These are phyloP conservation scores for Sugiyamaella xylanicola DNA, from an alignment of 1,139 yeast genomes.

Conservation along the genomic window DNA sequence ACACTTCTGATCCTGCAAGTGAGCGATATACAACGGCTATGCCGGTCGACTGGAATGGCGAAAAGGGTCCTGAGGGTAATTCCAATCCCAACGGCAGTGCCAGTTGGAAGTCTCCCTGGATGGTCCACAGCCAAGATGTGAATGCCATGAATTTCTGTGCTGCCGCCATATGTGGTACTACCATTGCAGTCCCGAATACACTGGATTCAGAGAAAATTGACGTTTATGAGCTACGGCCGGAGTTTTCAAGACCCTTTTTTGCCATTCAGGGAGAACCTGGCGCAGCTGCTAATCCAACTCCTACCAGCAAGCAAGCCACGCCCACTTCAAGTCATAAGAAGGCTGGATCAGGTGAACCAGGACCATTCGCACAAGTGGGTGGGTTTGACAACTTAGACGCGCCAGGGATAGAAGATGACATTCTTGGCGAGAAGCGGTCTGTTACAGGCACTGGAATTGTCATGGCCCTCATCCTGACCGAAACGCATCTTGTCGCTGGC, in stretches of 20 bases:
- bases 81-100: conserved; percentile 22
- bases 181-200: conserved; percentile 45
- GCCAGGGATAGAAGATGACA: conserved; percentile 3
- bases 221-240: conserved; percentile 35
- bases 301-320: too few relatives aligned
- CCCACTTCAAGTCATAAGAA: too few relatives aligned
- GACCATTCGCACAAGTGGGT: conserved; percentile 4
- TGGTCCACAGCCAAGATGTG: conserved; percentile 42
- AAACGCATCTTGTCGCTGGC: conserved; percentile 39
- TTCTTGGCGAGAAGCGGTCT: not conserved
- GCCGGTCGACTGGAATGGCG: conserved; percentile 24
- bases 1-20: conserved; percentile 21
- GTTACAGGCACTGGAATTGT: conserved; percentile 40
- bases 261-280: conserved; percentile 20
- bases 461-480: conserved; percentile 40
- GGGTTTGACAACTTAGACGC: conserved; percentile 6
- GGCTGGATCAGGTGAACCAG: too few relatives aligned
- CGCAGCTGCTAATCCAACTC: not conserved
- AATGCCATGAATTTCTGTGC: conserved; percentile 47
- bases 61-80: conserved; percentile 21
- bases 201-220: conserved; percentile 43
- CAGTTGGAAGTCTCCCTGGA: conserved; percentile 40
- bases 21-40: conserved; percentile 25
- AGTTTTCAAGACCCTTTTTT: conserved; percentile 22
- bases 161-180: conserved; percentile 32